These are phyloP conservation scores for Deuterostichococcus epilithicus DNA, from an alignment of 139 green algal species.

Conservation along the genomic window DNA sequence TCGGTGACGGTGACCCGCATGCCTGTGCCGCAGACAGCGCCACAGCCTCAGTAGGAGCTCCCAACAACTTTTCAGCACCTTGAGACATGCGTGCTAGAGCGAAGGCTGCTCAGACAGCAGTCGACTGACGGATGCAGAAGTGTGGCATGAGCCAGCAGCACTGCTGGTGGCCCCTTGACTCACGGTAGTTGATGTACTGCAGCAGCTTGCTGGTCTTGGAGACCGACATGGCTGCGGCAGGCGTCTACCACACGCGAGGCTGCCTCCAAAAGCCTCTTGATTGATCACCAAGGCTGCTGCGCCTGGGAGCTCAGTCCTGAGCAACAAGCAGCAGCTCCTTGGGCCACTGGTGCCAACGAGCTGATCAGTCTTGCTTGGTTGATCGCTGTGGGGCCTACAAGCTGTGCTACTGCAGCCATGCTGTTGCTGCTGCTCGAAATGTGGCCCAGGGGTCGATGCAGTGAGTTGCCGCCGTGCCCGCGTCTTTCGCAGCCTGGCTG, in stretches of 20 bases:
- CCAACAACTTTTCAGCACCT: background rate
- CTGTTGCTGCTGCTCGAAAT: too few relatives aligned
- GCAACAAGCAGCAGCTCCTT: too few relatives aligned
- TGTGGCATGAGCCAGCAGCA: background rate
- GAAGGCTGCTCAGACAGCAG: background rate
- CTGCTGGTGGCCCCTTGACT: conserved; percentile 15
- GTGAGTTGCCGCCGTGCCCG: too few relatives aligned
- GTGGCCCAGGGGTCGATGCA: too few relatives aligned
- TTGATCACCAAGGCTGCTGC: background rate
- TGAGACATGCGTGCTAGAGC: background rate
- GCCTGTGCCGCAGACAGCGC: too few relatives aligned
- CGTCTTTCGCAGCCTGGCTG: too few relatives aligned
- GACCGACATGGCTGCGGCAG: conserved; percentile 67
- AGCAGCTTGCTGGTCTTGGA: conserved; percentile 91
- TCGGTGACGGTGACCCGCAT: conserved; percentile 86
- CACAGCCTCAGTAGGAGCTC: background rate
- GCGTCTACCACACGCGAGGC: too few relatives aligned
- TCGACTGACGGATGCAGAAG: background rate
- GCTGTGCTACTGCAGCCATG: too few relatives aligned
- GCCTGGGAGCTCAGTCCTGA: too few relatives aligned
- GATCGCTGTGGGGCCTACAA: too few relatives aligned
- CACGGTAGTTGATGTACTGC: conserved; percentile 96
- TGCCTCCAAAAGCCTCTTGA: background rate
- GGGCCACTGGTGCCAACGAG: too few relatives aligned
- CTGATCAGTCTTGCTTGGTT: too few relatives aligned